Base-by-base conservation (phyloP, 1,139 yeast species). In the Scheffersomyces quercinus region DNA sequence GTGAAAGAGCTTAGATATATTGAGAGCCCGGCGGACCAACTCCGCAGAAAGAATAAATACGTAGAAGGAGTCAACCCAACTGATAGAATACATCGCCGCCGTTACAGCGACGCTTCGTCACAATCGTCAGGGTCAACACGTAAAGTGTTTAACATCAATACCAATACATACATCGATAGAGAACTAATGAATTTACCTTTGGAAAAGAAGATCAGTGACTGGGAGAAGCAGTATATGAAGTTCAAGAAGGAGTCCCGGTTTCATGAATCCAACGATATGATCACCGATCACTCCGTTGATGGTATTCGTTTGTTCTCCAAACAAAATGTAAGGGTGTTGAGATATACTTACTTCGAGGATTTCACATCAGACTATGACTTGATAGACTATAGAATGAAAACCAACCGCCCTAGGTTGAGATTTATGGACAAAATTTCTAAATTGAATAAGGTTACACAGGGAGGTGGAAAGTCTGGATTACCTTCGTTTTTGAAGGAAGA, bases 301-400 rank as follows among this genome's bases (percentile, higher is more conserved):
- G 52, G 52, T 13, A 41, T 37, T 9, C 40, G 42, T 16, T 49
- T 64, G 31, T 56, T 65, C 36, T 52, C 55, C 15, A 47, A 44
- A 5, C 48, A 50, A 35, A 62, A 62, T 42, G 35, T 64, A 8
- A 48, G 57, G 16, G 48, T 59, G 14, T 56, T 65, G 44, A 52
- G 69, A 34, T 63, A 62, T 46, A 56, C 62, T 2, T 65, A 63
- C 40, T 65, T 62, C 40, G 56, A 62, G 36, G 53, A 52, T 12
- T 49, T 65, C 31, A 49, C 44, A n/a, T 40, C 42, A 13, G 51
- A 56, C 34, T 42, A 42, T 28, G 47, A 45, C 20, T 34, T 44
- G 33, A 47, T 51, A 26, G 47, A 49, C 35, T 41, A 45, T 36
- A 45, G 43, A 13, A 42, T 63, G 44, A 53, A 53, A 31, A 60